phyloP scores from a whole-genome alignment of 495 filamentous ascomycete genomes.

The Penicillium cosmopolitanum region DNA sequence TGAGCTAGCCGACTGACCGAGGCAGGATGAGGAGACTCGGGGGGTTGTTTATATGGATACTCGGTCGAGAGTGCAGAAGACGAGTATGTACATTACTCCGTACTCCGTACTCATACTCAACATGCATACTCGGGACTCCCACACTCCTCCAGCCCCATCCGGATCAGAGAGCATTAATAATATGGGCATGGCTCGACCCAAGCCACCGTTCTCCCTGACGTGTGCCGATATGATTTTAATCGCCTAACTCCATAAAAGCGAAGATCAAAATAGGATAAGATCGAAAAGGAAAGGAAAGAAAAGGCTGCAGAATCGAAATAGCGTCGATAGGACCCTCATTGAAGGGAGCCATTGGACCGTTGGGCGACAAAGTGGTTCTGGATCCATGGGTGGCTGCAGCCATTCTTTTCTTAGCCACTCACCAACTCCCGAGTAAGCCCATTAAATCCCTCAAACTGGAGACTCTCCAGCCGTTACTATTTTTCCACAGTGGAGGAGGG shows the following conservation, averaged over 20 bases:
- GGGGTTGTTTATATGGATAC: too few species aligned
- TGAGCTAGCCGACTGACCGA: constrained; percentile 4
- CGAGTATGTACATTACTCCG: too few species aligned
- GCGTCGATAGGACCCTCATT: not conserved
- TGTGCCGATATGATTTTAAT: not conserved
- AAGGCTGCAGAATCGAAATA: not conserved
- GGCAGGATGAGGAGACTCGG: not conserved
- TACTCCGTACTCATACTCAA: too few species aligned
- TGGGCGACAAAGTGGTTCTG: not conserved
- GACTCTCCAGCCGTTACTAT: not conserved
- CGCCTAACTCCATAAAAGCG: not conserved
- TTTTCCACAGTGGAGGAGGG: not conserved
- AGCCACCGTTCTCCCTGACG: not conserved
- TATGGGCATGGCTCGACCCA: constrained; percentile 1
- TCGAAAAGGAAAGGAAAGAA: not conserved
- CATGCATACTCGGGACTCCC: not conserved
- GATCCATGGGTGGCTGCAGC: constrained; percentile 5
- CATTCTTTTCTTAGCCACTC: not conserved
- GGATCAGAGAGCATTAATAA: not conserved
- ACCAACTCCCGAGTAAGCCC: not conserved
- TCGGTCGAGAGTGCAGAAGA: not conserved
- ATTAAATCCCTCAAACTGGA: constrained; percentile 5
- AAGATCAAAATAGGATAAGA: not conserved
- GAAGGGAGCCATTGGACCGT: not conserved
- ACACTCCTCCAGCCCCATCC: not conserved